Percentiles rank a stretch among this genome's conserved stretches.
These are phyloP conservation scores for Moesziomyces sp. DNA, from an alignment of 1,284 basidiomycete species.

Conservation along the genomic window DNA sequence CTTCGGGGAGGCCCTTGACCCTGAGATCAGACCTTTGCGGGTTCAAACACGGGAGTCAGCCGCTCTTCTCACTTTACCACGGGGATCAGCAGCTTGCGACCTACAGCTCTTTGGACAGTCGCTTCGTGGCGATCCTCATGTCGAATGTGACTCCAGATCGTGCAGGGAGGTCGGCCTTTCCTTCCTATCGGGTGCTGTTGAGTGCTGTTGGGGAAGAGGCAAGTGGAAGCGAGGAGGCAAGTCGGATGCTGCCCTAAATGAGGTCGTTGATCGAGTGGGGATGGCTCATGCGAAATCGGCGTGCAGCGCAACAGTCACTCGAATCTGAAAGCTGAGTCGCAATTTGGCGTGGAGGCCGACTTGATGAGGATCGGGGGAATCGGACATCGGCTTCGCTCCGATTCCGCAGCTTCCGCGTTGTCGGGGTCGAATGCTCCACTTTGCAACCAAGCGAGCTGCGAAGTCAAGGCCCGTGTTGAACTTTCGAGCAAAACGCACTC, in stretches of 20 bases:
- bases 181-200: neutral
- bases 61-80: neutral
- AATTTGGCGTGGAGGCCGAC: neutral
- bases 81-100: neutral
- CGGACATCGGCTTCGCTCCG: neutral
- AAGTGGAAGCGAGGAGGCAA: neutral
- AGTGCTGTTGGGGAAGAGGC: neutral
- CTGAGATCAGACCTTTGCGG: constrained; percentile 43
- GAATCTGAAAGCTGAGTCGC: constrained; percentile 25
- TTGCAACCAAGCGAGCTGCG: neutral
- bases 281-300: neutral
- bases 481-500: neutral
- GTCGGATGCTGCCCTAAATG: neutral
- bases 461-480: neutral
- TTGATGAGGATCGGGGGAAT: neutral
- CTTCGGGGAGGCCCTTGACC: constrained; percentile 45
- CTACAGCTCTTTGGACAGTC: constrained; percentile 51
- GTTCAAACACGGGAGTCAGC: neutral
- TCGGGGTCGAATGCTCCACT: neutral
- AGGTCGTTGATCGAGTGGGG: constrained; percentile 5
- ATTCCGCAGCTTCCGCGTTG: neutral
- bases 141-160: neutral
- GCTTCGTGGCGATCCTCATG: constrained; percentile 55
- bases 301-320: constrained; percentile 7
- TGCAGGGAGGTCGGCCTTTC: neutral